These are phyloP conservation scores for Persicaria tinctoria DNA, from an alignment of 148 eudicot species.

Conservation along the genomic window DNA sequence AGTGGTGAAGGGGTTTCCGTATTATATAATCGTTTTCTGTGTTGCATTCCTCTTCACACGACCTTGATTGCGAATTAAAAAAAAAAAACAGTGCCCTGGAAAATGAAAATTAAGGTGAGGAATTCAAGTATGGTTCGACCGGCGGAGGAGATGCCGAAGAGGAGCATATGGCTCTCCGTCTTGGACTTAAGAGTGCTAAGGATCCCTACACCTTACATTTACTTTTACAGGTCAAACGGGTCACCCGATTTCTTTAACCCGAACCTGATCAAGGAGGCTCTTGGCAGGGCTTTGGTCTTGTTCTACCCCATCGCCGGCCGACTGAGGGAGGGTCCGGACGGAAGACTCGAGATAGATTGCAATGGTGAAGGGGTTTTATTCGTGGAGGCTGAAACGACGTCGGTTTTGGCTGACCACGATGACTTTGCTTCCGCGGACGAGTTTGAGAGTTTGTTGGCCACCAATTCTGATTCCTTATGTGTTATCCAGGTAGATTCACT, in stretches of 20 bases:
- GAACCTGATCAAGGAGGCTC: background rate
- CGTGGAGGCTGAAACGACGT: constrained; percentile 18
- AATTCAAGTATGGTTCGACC: background rate
- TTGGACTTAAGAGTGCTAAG: background rate
- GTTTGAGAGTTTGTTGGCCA: constrained; percentile 13
- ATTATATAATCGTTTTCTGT: no score
- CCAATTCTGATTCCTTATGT: no score
- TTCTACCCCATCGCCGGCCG: constrained; percentile 8
- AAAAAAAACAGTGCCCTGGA: background rate
- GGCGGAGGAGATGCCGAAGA: background rate
- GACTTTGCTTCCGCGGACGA: background rate
- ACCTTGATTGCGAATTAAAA: no score
- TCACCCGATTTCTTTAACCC: constrained; percentile 2
- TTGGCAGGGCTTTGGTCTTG: background rate
- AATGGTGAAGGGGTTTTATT: constrained; percentile 20
- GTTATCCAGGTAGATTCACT: constrained; percentile 3
- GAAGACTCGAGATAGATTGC: constrained; percentile 11
- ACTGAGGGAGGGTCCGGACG: background rate
- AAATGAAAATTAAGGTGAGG: background rate
- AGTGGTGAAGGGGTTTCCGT: no score
- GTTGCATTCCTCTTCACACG: no score
- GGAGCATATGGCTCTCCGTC: background rate
- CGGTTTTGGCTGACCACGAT: constrained; percentile 9
- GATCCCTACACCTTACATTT: background rate
- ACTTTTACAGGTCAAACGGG: constrained; percentile 6